phyloP scores from a whole-genome alignment of 306 rosid genomes.

The Hylodesmum podocarpum region DNA sequence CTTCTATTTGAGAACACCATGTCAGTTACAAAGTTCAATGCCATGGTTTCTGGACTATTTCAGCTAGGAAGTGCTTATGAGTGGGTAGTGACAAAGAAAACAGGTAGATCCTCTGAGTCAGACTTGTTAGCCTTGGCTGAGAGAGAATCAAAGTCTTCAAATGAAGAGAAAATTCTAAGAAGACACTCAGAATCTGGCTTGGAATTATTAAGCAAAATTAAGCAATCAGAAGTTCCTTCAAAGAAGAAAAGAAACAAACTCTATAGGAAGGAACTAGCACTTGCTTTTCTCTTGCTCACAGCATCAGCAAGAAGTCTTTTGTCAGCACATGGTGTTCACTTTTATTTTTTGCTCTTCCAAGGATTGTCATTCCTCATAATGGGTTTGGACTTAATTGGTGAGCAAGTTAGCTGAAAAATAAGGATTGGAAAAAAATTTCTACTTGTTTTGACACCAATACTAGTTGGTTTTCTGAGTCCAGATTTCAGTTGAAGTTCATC shows the following conservation, averaged over 20 bases:
- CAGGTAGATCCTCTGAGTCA: constrained; percentile 92
- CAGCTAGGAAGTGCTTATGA: constrained; percentile 97
- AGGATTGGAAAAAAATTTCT: constrained; percentile 14
- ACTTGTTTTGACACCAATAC: constrained; percentile 29
- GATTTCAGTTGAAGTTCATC: constrained; percentile 32
- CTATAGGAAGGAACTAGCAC: constrained; percentile 88
- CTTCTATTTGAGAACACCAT: constrained; percentile 97
- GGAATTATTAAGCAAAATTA: constrained; percentile 64
- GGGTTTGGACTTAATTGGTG: constrained; percentile 96
- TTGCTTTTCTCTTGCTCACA: constrained; percentile 86
- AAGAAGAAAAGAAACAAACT: constrained; percentile 77
- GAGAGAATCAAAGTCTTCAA: constrained; percentile 68
- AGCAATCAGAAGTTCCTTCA: constrained; percentile 45
- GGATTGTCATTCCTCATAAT: constrained; percentile 85
- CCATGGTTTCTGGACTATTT: constrained; percentile 94
- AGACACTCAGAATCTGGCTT: constrained; percentile 88
- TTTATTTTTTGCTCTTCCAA: constrained; percentile 94
- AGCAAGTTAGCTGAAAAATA: constrained; percentile 71
- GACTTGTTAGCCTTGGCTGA: constrained; percentile 80
- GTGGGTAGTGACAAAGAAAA: constrained; percentile 98
- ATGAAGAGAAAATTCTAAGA: constrained; percentile 75
- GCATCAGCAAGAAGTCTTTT: constrained; percentile 91
- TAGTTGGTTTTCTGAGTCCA: constrained; percentile 25
- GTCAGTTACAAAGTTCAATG: constrained; percentile 99
- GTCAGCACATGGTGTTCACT: constrained; percentile 94